Conservation (phyloP, 2,329 filamentous ascomycete genomes). For the Neofusicoccum sp. region DNA sequence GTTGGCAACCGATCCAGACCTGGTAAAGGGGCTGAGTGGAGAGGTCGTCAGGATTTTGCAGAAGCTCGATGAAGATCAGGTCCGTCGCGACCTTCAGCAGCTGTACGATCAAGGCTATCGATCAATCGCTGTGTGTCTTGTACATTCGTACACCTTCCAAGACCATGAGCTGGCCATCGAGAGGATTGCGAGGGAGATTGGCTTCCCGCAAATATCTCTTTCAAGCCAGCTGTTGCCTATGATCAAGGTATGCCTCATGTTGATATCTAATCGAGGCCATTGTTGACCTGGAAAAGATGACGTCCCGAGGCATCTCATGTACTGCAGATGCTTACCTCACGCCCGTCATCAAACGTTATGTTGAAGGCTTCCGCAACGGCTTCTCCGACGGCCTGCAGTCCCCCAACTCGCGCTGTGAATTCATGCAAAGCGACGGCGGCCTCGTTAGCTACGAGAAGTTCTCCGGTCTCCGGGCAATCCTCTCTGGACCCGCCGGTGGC, state of each 20-base stretch:
- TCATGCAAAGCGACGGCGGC: conserved; percentile 37
- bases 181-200: conserved; percentile 29
- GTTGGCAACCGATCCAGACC: conserved; percentile 9
- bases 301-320: conserved; percentile 26
- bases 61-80: conserved; percentile 21
- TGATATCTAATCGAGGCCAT: conserved; percentile 13
- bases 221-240: conserved; percentile 27
- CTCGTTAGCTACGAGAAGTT: conserved; percentile 29
- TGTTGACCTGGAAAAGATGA: conserved; percentile 25
- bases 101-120: conserved; percentile 35
- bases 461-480: conserved; percentile 30
- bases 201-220: conserved; percentile 30
- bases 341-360: conserved; percentile 26
- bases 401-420: conserved; percentile 31
- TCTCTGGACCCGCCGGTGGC: conserved; percentile 37
- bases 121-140: conserved; percentile 36
- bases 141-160: conserved; percentile 35
- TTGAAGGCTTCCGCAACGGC: conserved; percentile 26
- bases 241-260: conserved; percentile 24
- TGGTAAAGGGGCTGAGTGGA: conserved; percentile 27
- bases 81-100: conserved; percentile 21
- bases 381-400: conserved; percentile 30
- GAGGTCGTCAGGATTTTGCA: conserved; percentile 30
- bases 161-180: conserved; percentile 30
- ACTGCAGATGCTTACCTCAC: conserved; percentile 23